These are phyloP conservation scores for Saccharomycopsis synnaedendra DNA, from an alignment of 805 yeast genomes.

Conservation along the genomic window DNA sequence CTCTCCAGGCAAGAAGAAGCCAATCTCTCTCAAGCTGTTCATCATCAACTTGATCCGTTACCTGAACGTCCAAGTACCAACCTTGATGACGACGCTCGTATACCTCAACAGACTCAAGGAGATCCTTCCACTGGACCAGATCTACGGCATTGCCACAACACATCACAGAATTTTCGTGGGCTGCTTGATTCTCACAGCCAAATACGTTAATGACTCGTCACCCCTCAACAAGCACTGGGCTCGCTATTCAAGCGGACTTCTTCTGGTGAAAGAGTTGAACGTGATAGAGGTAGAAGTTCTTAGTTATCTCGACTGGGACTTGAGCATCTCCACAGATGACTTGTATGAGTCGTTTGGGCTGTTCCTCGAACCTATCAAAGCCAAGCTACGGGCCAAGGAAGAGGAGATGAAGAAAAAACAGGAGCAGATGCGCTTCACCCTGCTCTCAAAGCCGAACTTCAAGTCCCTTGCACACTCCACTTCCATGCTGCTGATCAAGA, in stretches of 20 bases:
- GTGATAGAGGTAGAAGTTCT: constrained; percentile 73
- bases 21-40: constrained; percentile 66
- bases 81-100: constrained; percentile 60
- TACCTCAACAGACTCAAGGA: constrained; percentile 51
- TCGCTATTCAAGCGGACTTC: constrained; percentile 63
- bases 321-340: constrained; percentile 56
- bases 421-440: constrained; percentile 7
- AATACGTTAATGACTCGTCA: constrained; percentile 66
- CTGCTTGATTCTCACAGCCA: constrained; percentile 61
- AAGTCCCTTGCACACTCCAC: constrained; percentile 13
- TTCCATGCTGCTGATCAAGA: constrained; percentile 12
- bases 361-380: constrained; percentile 66
- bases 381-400: constrained; percentile 22
- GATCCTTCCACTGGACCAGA: constrained; percentile 55
- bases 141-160: constrained; percentile 68
- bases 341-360: constrained; percentile 55
- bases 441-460: constrained; percentile 11
- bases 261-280: constrained; percentile 56
- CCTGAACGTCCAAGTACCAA: constrained; percentile 74
- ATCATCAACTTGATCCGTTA: constrained; percentile 60
- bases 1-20: constrained; percentile 19
- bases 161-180: constrained; percentile 69
- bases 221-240: constrained; percentile 78
- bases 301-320: constrained; percentile 60
- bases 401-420: not conserved